Evolutionary conservation across 2,329 filamentous ascomycete genomes (phyloP), one percentile per base, ranked within the genome.

Genomic region (Biscogniauxia sp.): DNA sequence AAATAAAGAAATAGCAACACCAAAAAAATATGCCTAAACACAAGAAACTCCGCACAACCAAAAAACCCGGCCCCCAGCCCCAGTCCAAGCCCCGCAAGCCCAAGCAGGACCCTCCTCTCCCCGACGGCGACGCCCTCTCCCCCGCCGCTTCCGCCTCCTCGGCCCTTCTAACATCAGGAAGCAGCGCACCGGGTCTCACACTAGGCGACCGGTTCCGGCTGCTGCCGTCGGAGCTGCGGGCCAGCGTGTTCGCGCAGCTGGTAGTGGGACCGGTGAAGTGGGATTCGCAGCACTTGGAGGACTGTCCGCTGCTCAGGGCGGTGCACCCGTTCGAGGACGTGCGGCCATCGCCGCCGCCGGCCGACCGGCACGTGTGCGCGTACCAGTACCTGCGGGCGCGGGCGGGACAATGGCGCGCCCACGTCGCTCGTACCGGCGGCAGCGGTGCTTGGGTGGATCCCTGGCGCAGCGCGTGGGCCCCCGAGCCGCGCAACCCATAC

Each of bases 181-280:
- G 26, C 9, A 5, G 26, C 26, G 13, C 13, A 7, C 37, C 37
- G 37, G 37, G 28, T 5, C 28, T 50, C 19, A 59, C 59, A 20
- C 61, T 65, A 13, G 56, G 58, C 20, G 41, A 50, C 52, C 61
- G 51, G 19, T 64, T 65, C 59, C 25, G 51, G 28, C 20, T 26
- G 1, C 52, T 63, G 1, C 58, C 58, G 5, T 19, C 41, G 6
- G 65, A 65, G 52, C 56, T 68, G 13, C 60, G 62, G 9, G 58
- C 56, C 55, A 58, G 61, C 52, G 59, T 68, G 28, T 66, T 68
- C 54, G 56, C 64, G 1, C 51, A 55, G 41, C 53, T 68, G 17
- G 60, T 69, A n/a, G 61, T 63, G 17, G 49, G 54, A 17, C 61
- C 67, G 6, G 59, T 61, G 7, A 66, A 65, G 37, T 67, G 64